phyloP scores from a whole-genome alignment of 495 filamentous ascomycete species.

The Talaromyces thailandensis region DNA sequence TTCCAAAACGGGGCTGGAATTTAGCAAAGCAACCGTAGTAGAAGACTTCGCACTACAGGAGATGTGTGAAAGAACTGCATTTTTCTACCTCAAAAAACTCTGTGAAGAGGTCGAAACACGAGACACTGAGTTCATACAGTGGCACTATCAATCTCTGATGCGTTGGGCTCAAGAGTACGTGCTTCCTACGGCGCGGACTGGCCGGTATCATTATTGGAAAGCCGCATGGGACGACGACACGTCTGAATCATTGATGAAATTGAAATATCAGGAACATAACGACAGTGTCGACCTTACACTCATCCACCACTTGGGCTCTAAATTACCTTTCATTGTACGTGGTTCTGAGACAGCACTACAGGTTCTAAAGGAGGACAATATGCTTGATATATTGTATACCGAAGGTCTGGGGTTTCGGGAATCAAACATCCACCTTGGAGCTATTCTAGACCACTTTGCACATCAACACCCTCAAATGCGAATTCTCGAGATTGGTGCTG shows the following conservation, averaged over 20 bases:
- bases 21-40: not conserved
- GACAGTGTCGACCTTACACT: constrained; percentile 16
- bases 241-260: not conserved
- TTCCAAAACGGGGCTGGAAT: not conserved
- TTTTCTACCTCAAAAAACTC: not conserved
- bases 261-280: not conserved
- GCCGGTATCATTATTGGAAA: not conserved
- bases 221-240: not conserved
- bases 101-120: not conserved
- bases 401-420: constrained; percentile 16
- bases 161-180: not conserved
- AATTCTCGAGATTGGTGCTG: constrained; percentile 29
- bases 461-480: constrained; percentile 22
- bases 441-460: constrained; percentile 23
- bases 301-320: constrained; percentile 23
- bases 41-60: not conserved
- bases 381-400: constrained; percentile 30
- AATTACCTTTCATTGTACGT: constrained; percentile 25
- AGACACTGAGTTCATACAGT: not conserved
- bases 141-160: not conserved
- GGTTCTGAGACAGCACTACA: constrained; percentile 33
- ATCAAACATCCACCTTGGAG: constrained; percentile 10
- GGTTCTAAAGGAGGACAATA: constrained; percentile 26
- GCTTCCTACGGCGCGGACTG: not conserved
- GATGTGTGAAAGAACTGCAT: not conserved